Base-by-base conservation (phyloP, 176 grass and related monocot genomes). In the Thalia dealbata region DNA sequence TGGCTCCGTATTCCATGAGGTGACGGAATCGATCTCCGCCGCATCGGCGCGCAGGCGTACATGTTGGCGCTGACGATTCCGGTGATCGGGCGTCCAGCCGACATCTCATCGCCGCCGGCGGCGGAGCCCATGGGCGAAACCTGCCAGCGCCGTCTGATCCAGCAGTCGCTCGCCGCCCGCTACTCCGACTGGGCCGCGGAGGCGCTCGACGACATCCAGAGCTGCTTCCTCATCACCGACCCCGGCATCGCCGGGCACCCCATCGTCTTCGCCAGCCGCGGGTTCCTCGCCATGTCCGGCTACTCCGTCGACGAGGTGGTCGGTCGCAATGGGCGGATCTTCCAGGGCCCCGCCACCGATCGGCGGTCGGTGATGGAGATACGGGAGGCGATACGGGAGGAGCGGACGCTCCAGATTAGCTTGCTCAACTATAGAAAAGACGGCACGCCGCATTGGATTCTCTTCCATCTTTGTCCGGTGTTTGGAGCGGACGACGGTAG, bases 131-230 rank as follows among this genome's bases (percentile, higher is more conserved):
- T 28, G 35, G 21, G 4, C 67, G 52, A 50, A 1, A 38, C 51
- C 52, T 12, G 56, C 26, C 48, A 3, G 60, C 61, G 3, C 62
- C 67, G 26, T 16, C 83, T 23, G 22, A 28, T 79, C 38, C 52
- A 46, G 35, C 67, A 61, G 18, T 97, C 95, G n/a, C 90, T 97
- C 26, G 84, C 87, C 35, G 58, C 83, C 50, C 73, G 89, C 1
- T 97, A 97, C 87, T 91, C 95, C n/a, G 83, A 86, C 28, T 93
- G 87, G 95, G 77, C 92, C 64, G 14, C 61, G 54, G 95, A 97
- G 78, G 75, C 83, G 11, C 89, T 99, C 61, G 79, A 99, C 81
- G 95, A 93, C 79, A 82, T 93, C 8, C 45, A 50, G 21, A 82
- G 80, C 45, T 80, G 85, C 74, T 99, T 99, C 76, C 76, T 99